A percentile compares a stretch with the other conserved stretches of the same genome.
These are phyloP conservation scores for Skeletonema costatum DNA, from an alignment of 108 stramenopile genomes.

Conservation along the genomic window DNA sequence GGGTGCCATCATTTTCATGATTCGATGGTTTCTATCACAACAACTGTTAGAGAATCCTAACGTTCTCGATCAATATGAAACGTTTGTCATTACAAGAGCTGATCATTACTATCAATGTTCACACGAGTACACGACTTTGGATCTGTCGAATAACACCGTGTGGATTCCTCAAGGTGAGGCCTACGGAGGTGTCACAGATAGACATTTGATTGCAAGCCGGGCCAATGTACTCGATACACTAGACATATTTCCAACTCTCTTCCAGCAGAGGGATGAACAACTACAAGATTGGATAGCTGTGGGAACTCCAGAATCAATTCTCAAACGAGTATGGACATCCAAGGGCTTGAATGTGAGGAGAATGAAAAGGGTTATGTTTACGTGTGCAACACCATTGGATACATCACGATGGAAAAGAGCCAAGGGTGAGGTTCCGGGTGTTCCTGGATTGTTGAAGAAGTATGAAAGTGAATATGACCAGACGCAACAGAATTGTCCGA, in stretches of 20 bases:
- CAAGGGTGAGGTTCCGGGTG: slow-evolving; percentile 8
- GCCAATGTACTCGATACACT: slow-evolving; percentile 30
- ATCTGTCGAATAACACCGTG: slow-evolving; percentile 6
- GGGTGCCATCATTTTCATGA: slow-evolving; percentile 51
- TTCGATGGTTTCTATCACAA: slow-evolving; percentile 44
- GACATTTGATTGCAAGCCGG: slow-evolving; percentile 20
- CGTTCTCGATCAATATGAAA: slow-evolving; percentile 33
- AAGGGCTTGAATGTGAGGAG: slow-evolving; percentile 14
- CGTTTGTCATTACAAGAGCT: slow-evolving; percentile 54
- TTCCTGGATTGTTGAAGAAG: slow-evolving; percentile 16
- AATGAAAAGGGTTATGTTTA: slow-evolving; percentile 46
- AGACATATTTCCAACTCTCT: slow-evolving; percentile 37
- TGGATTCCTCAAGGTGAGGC: slow-evolving; percentile 50
- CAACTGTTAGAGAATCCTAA: slow-evolving; percentile 1
- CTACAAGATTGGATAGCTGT: background rate
- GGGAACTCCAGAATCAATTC: slow-evolving; percentile 30
- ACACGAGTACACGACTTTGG: slow-evolving; percentile 27
- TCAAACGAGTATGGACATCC: slow-evolving; percentile 22
- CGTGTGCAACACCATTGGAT: slow-evolving; percentile 28
- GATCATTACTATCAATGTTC: slow-evolving; percentile 56
- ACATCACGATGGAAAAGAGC: slow-evolving; percentile 29
- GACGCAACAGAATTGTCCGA: background rate
- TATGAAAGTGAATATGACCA: slow-evolving; percentile 20
- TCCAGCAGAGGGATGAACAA: slow-evolving; percentile 4
- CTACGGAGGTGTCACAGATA: slow-evolving; percentile 46